Evolutionary conservation across 495 filamentous ascomycete species (phyloP).

Genomic region (Hypoxylon fuscum): DNA sequence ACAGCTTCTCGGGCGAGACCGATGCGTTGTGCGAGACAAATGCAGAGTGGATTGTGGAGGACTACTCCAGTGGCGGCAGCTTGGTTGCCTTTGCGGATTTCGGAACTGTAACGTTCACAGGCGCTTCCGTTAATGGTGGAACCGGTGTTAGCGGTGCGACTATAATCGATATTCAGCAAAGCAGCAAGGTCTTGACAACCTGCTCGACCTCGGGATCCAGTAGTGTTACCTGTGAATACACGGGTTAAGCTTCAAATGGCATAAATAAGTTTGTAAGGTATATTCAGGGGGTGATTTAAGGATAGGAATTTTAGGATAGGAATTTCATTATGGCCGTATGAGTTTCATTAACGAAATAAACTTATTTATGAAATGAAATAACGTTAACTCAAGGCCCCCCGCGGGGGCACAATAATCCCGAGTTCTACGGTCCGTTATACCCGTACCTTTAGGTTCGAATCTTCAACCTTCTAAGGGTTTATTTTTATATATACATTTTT

Average conservation of each 20-base stretch:
- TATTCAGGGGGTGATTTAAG: too few species aligned
- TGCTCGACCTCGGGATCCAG: slow-evolving; percentile 53
- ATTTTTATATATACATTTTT: too few species aligned
- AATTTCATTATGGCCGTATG: too few species aligned
- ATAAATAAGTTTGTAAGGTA: too few species aligned
- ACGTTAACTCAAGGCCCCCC: too few species aligned
- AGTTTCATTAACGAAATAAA: too few species aligned
- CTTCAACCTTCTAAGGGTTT: too few species aligned
- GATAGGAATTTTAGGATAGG: too few species aligned
- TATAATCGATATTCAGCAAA: slow-evolving; percentile 64
- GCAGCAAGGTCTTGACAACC: slow-evolving; percentile 56
- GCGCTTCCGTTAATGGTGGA: slow-evolving; percentile 47
- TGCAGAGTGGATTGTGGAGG: slow-evolving; percentile 74
- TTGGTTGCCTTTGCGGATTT: slow-evolving; percentile 66
- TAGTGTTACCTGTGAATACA: slow-evolving; percentile 44
- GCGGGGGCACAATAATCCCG: too few species aligned
- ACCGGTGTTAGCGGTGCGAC: slow-evolving; percentile 52
- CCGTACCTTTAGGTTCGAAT: too few species aligned
- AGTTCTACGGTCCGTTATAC: too few species aligned
- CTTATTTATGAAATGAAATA: too few species aligned
- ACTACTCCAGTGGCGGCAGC: slow-evolving; percentile 58
- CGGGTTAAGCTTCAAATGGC: slow-evolving; percentile 25
- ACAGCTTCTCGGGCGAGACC: slow-evolving; percentile 55
- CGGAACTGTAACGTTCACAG: slow-evolving; percentile 59
- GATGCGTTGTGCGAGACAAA: slow-evolving; percentile 55